phyloP scores from a whole-genome alignment of 345 rosid species.

The Eucalyptus cloeziana region DNA sequence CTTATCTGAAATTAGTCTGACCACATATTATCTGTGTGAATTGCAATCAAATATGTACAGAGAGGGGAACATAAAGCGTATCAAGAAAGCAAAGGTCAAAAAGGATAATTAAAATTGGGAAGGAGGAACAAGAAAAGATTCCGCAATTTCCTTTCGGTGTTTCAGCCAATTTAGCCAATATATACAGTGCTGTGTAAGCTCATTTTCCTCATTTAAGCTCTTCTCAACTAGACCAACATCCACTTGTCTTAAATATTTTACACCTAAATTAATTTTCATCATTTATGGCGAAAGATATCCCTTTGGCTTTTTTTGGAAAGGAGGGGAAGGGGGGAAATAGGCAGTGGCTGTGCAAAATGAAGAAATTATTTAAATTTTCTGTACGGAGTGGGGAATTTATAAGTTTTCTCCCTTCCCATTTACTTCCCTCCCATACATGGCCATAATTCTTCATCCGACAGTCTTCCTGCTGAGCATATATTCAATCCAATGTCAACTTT shows the following conservation, averaged over 20 bases:
- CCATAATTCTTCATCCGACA: neutral
- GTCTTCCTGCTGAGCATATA: neutral
- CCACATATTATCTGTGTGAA: neutral
- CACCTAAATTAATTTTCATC: neutral
- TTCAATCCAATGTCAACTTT: neutral
- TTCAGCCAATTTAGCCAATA: neutral
- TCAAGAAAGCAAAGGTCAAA: neutral
- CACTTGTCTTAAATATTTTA: neutral
- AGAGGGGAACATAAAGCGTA: neutral
- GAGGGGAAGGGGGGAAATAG: neutral
- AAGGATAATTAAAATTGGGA: neutral
- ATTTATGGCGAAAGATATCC: neutral
- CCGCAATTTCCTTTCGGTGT: neutral
- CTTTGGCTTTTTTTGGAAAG: neutral
- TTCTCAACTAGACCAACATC: neutral
- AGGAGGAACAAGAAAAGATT: neutral
- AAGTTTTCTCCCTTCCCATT: neutral
- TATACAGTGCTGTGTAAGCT: neutral
- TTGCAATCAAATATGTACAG: neutral
- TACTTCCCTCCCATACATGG: neutral
- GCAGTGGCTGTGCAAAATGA: neutral
- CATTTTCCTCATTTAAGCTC: neutral
- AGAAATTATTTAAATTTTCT: neutral
- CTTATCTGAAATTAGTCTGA: neutral
- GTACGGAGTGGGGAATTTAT: neutral